Evolutionary conservation across 2,329 filamentous ascomycete genomes (phyloP).

Genomic region (Neobulgaria alba): DNA sequence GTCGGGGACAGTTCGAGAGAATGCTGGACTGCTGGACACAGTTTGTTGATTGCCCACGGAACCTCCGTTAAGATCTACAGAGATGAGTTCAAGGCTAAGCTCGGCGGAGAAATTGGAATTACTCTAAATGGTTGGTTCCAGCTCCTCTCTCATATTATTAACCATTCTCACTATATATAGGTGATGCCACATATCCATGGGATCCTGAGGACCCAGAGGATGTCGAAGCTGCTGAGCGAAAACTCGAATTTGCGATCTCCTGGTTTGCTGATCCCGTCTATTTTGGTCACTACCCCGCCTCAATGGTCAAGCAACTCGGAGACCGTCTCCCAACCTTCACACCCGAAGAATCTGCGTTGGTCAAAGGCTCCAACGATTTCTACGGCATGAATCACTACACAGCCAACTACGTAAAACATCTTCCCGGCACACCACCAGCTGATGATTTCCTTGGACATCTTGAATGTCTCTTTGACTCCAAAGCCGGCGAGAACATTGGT

Average conservation of each 20-base stretch:
- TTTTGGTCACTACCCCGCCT: slow-evolving; percentile 73
- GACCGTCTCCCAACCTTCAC: slow-evolving; percentile 69
- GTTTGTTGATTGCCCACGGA: slow-evolving; percentile 70
- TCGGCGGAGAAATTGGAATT: slow-evolving; percentile 75
- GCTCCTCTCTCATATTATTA: neutral
- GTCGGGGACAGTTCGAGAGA: slow-evolving; percentile 69
- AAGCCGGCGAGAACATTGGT: slow-evolving; percentile 65
- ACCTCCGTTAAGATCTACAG: slow-evolving; percentile 75
- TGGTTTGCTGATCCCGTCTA: slow-evolving; percentile 90
- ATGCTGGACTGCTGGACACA: slow-evolving; percentile 78
- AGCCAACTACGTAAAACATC: slow-evolving; percentile 76
- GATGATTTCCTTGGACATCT: slow-evolving; percentile 71
- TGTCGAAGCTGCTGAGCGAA: slow-evolving; percentile 67
- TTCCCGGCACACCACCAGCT: slow-evolving; percentile 47
- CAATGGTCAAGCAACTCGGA: slow-evolving; percentile 75
- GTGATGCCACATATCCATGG: slow-evolving; percentile 77
- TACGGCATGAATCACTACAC: slow-evolving; percentile 96
- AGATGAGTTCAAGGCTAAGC: slow-evolving; percentile 66
- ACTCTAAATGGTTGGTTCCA: slow-evolving; percentile 64
- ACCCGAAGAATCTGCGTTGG: slow-evolving; percentile 60
- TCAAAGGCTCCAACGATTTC: slow-evolving; percentile 84
- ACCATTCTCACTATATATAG: slow-evolving; percentile 28
- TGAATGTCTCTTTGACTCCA: slow-evolving; percentile 62
- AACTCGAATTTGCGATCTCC: slow-evolving; percentile 78
- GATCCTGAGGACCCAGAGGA: slow-evolving; percentile 68